phyloP scores from a whole-genome alignment of 345 rosid genomes.

The Murraya paniculata region DNA sequence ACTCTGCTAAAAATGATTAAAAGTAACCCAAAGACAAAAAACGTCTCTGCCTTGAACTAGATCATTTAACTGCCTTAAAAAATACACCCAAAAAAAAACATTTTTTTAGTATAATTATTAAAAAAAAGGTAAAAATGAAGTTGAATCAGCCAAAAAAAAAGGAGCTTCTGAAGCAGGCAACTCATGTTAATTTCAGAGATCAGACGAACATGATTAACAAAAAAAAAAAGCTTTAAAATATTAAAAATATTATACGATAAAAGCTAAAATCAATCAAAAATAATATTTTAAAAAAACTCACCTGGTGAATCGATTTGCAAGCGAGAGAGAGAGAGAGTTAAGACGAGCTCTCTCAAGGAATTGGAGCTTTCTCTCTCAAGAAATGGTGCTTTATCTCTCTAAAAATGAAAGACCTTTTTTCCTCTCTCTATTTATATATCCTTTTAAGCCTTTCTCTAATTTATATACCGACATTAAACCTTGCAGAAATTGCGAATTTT shows the following conservation, averaged over 20 bases:
- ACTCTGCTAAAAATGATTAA: constrained; percentile 25
- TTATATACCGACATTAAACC: constrained; percentile 27
- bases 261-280: constrained; percentile 24
- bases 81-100: constrained; percentile 13
- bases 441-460: constrained; percentile 18
- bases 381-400: not conserved
- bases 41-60: constrained; percentile 29
- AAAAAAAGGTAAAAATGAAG: constrained; percentile 1
- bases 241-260: constrained; percentile 6
- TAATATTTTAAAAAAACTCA: constrained; percentile 25
- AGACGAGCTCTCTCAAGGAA: constrained; percentile 21
- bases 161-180: not conserved
- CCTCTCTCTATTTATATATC: no score
- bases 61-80: constrained; percentile 34
- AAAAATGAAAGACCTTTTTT: not conserved
- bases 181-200: constrained; percentile 34
- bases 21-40: not conserved
- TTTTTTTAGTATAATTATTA: constrained; percentile 13
- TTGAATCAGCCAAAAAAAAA: constrained; percentile 9
- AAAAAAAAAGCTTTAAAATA: not conserved
- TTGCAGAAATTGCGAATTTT: constrained; percentile 45
- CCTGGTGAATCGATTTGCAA: constrained; percentile 31
- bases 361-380: not conserved
- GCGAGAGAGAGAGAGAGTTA: constrained; percentile 16
- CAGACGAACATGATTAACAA: constrained; percentile 5